Conservation (phyloP, 1,139 yeast species). For the Kodamaea derodonti region DNA sequence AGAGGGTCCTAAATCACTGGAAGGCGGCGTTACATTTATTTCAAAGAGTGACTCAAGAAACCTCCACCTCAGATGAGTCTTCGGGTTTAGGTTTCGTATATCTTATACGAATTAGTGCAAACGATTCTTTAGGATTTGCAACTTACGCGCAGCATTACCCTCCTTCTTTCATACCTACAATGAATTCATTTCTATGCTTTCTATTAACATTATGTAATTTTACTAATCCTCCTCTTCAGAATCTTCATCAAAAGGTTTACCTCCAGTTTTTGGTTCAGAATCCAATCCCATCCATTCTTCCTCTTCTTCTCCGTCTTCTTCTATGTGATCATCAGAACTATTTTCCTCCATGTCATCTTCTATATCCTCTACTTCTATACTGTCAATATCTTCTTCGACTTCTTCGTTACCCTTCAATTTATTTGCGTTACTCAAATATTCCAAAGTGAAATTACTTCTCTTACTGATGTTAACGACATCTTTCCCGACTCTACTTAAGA, state of each 20-base stretch:
- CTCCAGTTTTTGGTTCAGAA: slow-evolving; percentile 3
- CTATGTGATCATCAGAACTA: slow-evolving; percentile 4
- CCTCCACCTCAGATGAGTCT: no score
- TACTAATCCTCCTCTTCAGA: slow-evolving; percentile 16
- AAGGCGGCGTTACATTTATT: no score
- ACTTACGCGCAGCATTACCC: no score
- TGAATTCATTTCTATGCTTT: no score
- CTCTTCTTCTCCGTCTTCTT: slow-evolving; percentile 14
- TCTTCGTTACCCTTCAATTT: slow-evolving; percentile 16
- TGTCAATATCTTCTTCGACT: slow-evolving; percentile 6
- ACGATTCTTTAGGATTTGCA: no score
- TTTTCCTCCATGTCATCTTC: slow-evolving; percentile 15
- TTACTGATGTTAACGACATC: slow-evolving; percentile 59
- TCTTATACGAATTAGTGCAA: no score
- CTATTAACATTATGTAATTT: no score
- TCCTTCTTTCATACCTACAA: no score
- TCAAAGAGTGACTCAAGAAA: no score
- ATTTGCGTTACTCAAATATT: slow-evolving; percentile 29
- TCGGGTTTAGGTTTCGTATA: no score
- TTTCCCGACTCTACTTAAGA: slow-evolving; percentile 68
- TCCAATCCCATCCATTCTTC: slow-evolving; percentile 7
- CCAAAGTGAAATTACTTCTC: slow-evolving; percentile 52
- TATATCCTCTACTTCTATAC: slow-evolving; percentile 10
- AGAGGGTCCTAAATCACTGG: no score
- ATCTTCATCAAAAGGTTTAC: slow-evolving; percentile 10